Conservation (phyloP, 192 early-diverging fungal species). For the Coemansia sp. region DNA sequence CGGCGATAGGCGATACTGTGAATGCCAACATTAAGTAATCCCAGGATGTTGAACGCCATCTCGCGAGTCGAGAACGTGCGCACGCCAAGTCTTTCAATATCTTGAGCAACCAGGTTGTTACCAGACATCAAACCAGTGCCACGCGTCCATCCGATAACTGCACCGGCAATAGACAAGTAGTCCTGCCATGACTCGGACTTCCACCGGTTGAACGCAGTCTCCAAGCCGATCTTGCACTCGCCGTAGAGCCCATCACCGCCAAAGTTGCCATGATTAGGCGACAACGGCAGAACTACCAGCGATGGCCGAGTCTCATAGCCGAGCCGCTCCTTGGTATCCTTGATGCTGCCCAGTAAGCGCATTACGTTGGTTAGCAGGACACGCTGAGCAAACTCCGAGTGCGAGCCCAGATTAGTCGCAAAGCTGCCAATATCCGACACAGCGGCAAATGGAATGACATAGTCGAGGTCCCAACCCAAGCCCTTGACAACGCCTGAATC, state of each 20-base stretch:
- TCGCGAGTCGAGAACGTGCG: constrained; percentile 92
- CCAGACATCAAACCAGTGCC: constrained; percentile 92
- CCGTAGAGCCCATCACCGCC: constrained; percentile 90
- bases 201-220: constrained; percentile 90
- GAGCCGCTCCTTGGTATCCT: constrained; percentile 73
- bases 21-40: constrained; percentile 78
- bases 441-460: constrained; percentile 93
- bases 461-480: constrained; percentile 92
- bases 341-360: constrained; percentile 83
- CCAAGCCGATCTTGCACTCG: constrained; percentile 91
- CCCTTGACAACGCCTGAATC: constrained; percentile 56
- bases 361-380: constrained; percentile 93
- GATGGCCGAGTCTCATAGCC: constrained; percentile 84
- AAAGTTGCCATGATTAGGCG: constrained; percentile 95
- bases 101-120: constrained; percentile 86
- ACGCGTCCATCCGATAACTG: constrained; percentile 97
- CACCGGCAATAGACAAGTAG: constrained; percentile 86
- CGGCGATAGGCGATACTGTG: constrained; percentile 69
- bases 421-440: constrained; percentile 86
- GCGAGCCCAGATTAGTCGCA: constrained; percentile 78
- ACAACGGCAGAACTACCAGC: constrained; percentile 82
- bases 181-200: constrained; percentile 84
- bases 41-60: constrained; percentile 92
- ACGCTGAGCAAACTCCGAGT: constrained; percentile 89
- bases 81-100: constrained; percentile 82